Evolutionary conservation across 257 asterid species (phyloP).

Genomic region (Gynochthodes officinalis): DNA sequence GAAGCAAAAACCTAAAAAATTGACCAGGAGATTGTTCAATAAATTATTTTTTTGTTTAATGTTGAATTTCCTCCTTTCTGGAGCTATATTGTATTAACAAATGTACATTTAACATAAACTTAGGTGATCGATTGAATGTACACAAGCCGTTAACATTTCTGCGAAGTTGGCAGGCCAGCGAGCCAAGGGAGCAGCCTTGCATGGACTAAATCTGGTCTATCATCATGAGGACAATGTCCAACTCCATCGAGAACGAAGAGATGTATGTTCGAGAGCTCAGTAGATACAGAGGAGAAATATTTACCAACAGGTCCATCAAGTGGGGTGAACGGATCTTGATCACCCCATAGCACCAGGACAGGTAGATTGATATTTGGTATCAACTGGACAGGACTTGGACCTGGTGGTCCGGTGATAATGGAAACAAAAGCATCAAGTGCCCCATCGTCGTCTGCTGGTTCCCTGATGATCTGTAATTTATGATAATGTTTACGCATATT

Average conservation of each 20-base stretch:
- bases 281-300: slow-evolving; percentile 64
- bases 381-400: slow-evolving; percentile 78
- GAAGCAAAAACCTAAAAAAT: too few relatives aligned
- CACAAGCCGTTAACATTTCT: background rate
- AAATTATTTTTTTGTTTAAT: too few relatives aligned
- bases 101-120: background rate
- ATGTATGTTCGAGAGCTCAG: slow-evolving; percentile 40
- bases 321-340: slow-evolving; percentile 82
- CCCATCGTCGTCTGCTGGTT: slow-evolving; percentile 80
- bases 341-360: slow-evolving; percentile 80
- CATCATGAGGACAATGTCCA: slow-evolving; percentile 98
- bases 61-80: background rate
- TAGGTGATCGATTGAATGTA: background rate
- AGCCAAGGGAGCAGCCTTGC: slow-evolving; percentile 87
- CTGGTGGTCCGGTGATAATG: slow-evolving; percentile 88
- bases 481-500: background rate
- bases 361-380: slow-evolving; percentile 61
- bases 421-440: slow-evolving; percentile 99
- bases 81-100: background rate
- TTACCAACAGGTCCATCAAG: slow-evolving; percentile 93
- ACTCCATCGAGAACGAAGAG: slow-evolving; percentile 73
- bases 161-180: slow-evolving; percentile 35
- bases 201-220: slow-evolving; percentile 85
- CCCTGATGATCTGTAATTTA: slow-evolving; percentile 57
- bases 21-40: too few relatives aligned